Base-by-base conservation (phyloP, 164 flowering plant genomes). In the Sextonia rubra region DNA sequence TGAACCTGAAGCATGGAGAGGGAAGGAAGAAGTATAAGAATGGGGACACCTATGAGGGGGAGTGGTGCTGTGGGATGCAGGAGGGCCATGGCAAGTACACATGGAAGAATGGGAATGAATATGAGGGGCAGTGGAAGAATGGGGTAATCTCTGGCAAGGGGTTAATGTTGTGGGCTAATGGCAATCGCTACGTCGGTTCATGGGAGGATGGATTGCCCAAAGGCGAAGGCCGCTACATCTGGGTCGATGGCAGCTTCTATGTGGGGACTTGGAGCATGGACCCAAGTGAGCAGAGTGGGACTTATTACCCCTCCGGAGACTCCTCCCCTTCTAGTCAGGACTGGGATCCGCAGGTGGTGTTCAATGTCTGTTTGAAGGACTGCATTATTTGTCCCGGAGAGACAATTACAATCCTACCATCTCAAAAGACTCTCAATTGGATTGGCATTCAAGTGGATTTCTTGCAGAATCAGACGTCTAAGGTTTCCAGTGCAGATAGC, bases 11-110 rank as follows among this genome's bases (percentile, higher is more conserved):
- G 77, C 91, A 94, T 66, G 98, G 98, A 1, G 77, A 81, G 12
- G 98, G 98, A 17, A 72, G 73, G n/a, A 77, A 84, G 68, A 80
- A 74, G 69, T 92, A 81, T 52, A 69, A 79, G 64, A 94, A 86
- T 78, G 97, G 98, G 0, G 98, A 94, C 78, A 74, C 48, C 70
- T 91, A 90, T 72, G 93, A 88, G 2, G 97, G 98, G 1, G 93
- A 89, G 23, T 94, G 98, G 98, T 74, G 87, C 0, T 71, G 87
- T 0, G 97, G 94, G 2, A 37, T 72, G 55, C 93, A 89, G 66
- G 89, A 94, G 29, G 98, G 98, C 0, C 84, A 86, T 11, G 97
- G 97, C 12, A 75, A 88, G 75, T 91, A 91, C 61, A 83, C 83
- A 62, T 91, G 97, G 97, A 78, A 68, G 78, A 83, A 78, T 76